A percentile compares a stretch with the other conserved stretches of the same genome.
Evolutionary conservation across 2,329 filamentous ascomycete genomes (phyloP).

Genomic region (Fusarium marasasianum): DNA sequence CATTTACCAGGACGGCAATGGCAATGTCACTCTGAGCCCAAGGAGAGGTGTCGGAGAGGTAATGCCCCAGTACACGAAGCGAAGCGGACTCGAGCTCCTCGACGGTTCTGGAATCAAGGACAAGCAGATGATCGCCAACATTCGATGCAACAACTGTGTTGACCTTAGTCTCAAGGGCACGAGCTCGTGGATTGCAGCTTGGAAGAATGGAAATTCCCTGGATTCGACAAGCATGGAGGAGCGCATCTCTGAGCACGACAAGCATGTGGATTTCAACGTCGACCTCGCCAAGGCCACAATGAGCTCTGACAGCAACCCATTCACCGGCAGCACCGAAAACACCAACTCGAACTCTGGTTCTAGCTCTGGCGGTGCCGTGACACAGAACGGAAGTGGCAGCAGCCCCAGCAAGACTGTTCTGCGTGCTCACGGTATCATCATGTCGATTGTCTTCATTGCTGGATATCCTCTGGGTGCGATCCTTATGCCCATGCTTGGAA

Average conservation of each 20-base stretch:
- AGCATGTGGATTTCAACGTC: conserved; percentile 54
- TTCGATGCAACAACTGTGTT: conserved; percentile 64
- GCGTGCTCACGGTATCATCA: conserved; percentile 66
- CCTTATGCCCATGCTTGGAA: conserved; percentile 67
- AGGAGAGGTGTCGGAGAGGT: conserved; percentile 59
- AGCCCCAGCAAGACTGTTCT: conserved; percentile 44
- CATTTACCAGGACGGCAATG: conserved; percentile 66
- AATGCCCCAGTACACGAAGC: conserved; percentile 57
- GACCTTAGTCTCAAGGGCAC: conserved; percentile 54
- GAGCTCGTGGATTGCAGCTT: conserved; percentile 64
- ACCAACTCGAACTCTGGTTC: conserved; percentile 16
- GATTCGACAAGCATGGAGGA: conserved; percentile 53
- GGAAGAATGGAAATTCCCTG: conserved; percentile 58
- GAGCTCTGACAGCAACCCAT: conserved; percentile 62
- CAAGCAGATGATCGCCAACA: conserved; percentile 67
- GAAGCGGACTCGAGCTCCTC: conserved; percentile 61
- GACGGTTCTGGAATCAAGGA: conserved; percentile 65
- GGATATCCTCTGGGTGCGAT: conserved; percentile 69
- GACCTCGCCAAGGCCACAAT: conserved; percentile 60
- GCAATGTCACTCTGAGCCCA: conserved; percentile 70
- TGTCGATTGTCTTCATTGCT: conserved; percentile 67
- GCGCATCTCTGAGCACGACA: conserved; percentile 58
- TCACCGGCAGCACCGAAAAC: conserved; percentile 42
- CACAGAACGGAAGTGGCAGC: conserved; percentile 4
- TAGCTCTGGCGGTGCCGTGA: conserved; percentile 19